A percentile compares a stretch with the other conserved stretches of the same genome.
These are phyloP conservation scores for Terana coerulea DNA, from an alignment of 768 basidiomycete genomes.

Conservation along the genomic window DNA sequence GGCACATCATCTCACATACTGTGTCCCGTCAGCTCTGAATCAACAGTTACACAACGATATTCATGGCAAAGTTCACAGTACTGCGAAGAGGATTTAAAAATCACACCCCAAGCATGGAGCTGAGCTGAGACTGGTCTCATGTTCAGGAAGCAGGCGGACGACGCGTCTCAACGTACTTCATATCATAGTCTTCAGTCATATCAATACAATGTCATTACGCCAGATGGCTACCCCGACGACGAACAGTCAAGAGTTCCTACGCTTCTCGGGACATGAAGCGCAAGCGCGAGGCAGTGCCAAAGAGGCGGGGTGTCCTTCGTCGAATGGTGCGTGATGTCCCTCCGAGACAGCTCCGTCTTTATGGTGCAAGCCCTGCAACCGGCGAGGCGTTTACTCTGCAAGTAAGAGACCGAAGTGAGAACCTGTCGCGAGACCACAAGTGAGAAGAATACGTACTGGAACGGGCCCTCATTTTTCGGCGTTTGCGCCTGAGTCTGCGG, in stretches of 20 bases:
- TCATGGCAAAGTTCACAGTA: too few relatives aligned
- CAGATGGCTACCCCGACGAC: conserved; percentile 17
- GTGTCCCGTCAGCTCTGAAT: too few relatives aligned
- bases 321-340: conserved; percentile 6
- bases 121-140: too few relatives aligned
- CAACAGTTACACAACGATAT: too few relatives aligned
- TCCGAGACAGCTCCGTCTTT: conserved; percentile 18
- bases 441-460: conserved; percentile 61
- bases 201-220: conserved; percentile 16
- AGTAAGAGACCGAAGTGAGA: not conserved
- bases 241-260: conserved; percentile 17
- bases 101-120: not conserved
- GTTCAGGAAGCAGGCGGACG: not conserved
- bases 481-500: conserved; percentile 88
- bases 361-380: conserved; percentile 24
- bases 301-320: conserved; percentile 16
- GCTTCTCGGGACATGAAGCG: conserved; percentile 19
- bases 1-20: too few relatives aligned
- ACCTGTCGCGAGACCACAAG: not conserved
- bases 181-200: conserved; percentile 3
- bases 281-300: conserved; percentile 22
- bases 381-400: conserved; percentile 26
- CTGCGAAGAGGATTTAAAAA: too few relatives aligned
- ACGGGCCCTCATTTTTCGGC: conserved; percentile 95
- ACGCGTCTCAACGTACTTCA: not conserved